Conservation (phyloP, 352 stramenopile genomes). For the Pythium myriotylum region DNA sequence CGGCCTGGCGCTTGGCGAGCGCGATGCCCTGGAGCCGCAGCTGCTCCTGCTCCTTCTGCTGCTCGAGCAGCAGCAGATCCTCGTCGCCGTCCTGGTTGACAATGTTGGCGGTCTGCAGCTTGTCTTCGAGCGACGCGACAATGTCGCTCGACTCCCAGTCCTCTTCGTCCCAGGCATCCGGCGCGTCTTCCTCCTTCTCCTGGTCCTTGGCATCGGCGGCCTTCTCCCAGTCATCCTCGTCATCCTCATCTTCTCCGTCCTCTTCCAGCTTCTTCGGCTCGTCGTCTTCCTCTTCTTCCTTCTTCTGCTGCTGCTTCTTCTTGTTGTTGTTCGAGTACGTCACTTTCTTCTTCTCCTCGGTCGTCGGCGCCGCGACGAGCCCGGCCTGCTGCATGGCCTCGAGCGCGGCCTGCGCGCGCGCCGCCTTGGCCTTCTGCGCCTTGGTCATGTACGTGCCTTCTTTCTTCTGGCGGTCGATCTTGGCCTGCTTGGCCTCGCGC, state of each 20-base stretch:
- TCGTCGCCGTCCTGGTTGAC: constrained; percentile 89
- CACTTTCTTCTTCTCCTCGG: constrained; percentile 87
- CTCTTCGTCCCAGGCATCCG: constrained; percentile 83
- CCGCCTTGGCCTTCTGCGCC: constrained; percentile 95
- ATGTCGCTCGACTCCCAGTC: constrained; percentile 84
- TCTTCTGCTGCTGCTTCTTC: constrained; percentile 68
- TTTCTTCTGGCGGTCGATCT: constrained; percentile 94
- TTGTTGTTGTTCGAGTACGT: constrained; percentile 84
- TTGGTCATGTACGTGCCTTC: constrained; percentile 99
- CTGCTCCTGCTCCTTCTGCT: constrained; percentile 93
- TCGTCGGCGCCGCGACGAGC: constrained; percentile 62
- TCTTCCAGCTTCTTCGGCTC: constrained; percentile 39
- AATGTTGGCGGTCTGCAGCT: constrained; percentile 58
- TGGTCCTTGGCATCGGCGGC: constrained; percentile 44
- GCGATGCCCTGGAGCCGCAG: constrained; percentile 92
- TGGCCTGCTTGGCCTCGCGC: constrained; percentile 82
- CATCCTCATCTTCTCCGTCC: constrained; percentile 42
- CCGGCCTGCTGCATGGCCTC: constrained; percentile 93
- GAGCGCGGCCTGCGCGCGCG: constrained; percentile 85
- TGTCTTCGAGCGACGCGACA: constrained; percentile 78
- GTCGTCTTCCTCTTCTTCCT: constrained; percentile 35
- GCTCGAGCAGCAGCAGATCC: constrained; percentile 94
- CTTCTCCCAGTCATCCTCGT: constrained; percentile 73
- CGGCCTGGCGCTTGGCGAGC: constrained; percentile 94
- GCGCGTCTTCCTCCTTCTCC: constrained; percentile 53